Evolutionary conservation across 305 asterid genomes (phyloP), one percentile per base, ranked within the genome.

Genomic region (Salvia sclarea): DNA sequence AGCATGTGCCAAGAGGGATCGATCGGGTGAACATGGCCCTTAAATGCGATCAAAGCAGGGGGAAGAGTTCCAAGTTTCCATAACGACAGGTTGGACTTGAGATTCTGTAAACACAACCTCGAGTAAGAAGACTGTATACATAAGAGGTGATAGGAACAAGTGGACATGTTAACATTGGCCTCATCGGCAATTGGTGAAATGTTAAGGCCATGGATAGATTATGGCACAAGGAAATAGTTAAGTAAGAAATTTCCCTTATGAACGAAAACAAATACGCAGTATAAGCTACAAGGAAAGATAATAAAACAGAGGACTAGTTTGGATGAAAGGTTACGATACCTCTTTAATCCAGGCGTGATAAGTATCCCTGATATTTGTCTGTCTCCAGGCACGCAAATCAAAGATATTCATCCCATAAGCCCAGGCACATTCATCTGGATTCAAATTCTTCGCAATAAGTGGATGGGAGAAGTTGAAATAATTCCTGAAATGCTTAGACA

Each of bases 61-160:
- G 99, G 98, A 57, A 94, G 87, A 37, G 97, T 94, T 75, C 98
- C 99, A n/a, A 94, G 99, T 86, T 88, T 91, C 99, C 99, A 94
- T 69, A 94, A 63, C 35, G 96, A 87, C 79, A 91, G 77, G 81
- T 89, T 91, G 13, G 99, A 89, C 84, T 84, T 87, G 82, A 94
- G 80, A 86, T 94, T 94, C 99, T 94, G 96, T 79, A 79, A 68
- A 71, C 85, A 75, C 17, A 65, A 57, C 45, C 5, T 6, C 6
- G 1, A 10, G 59, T 69, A 52, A 64, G 60, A 47, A 62, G 10
- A 48, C 44, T 53, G 44, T 17, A 56, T 71, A 41, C 24, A 21
- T 43, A 52, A 21, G 35, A 56, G 38, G 22, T 24, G 16, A 61
- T 25, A 49, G 28, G 68, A 6, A 48, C n/a, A 14, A 37, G 12